Evolutionary conservation across 1,139 yeast species (phyloP).

Genomic region (Pichia sp.): DNA sequence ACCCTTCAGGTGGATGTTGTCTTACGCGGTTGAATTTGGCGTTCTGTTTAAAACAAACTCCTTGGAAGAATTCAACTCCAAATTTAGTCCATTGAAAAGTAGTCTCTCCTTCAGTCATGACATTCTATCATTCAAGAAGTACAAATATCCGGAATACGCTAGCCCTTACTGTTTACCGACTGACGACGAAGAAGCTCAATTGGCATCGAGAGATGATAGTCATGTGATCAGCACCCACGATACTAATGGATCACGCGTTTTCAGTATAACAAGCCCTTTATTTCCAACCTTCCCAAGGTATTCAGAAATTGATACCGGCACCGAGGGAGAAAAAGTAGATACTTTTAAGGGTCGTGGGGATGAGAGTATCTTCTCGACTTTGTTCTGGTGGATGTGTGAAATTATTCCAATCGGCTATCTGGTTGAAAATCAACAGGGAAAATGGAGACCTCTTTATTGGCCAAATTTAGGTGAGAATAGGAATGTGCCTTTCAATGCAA

Average conservation of each 20-base stretch:
- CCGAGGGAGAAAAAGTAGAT: slow-evolving; percentile 7
- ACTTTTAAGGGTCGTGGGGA: slow-evolving; percentile 39
- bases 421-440: slow-evolving; percentile 41
- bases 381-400: slow-evolving; percentile 62
- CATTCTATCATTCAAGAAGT: slow-evolving; percentile 31
- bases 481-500: slow-evolving; percentile 41
- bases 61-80: slow-evolving; percentile 37
- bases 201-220: not conserved
- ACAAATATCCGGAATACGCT: slow-evolving; percentile 9
- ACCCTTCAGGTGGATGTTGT: slow-evolving; percentile 56
- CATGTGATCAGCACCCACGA: not conserved
- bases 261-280: slow-evolving; percentile 2
- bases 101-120: slow-evolving; percentile 49
- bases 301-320: not conserved
- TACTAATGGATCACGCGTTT: not conserved
- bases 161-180: slow-evolving; percentile 9
- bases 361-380: slow-evolving; percentile 22
- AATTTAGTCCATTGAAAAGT: slow-evolving; percentile 38
- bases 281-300: slow-evolving; percentile 8
- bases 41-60: slow-evolving; percentile 41
- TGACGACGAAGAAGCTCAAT: not conserved
- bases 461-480: slow-evolving; percentile 56
- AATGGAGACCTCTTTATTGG: slow-evolving; percentile 43
- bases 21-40: slow-evolving; percentile 48
- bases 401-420: slow-evolving; percentile 51